These are phyloP conservation scores for Cornus florida DNA, from an alignment of 148 eudicot genomes.

Conservation along the genomic window DNA sequence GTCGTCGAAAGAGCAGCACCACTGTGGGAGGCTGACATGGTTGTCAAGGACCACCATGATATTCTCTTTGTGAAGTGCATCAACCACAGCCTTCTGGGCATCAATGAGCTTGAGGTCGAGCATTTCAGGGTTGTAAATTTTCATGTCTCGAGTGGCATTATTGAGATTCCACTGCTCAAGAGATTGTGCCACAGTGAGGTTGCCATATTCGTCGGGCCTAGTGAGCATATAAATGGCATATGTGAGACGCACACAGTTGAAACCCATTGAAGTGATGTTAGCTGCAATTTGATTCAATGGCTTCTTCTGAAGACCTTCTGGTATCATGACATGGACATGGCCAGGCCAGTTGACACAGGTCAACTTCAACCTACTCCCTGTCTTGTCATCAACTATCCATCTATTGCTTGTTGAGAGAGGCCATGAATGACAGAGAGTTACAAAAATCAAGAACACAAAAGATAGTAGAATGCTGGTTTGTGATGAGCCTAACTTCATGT, in stretches of 20 bases:
- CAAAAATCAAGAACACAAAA: neutral
- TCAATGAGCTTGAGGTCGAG: conserved; percentile 22
- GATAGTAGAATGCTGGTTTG: neutral
- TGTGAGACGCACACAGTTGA: conserved; percentile 55
- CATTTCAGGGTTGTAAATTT: conserved; percentile 26
- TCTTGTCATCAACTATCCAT: conserved; percentile 30
- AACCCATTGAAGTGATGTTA: conserved; percentile 21
- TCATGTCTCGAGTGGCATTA: conserved; percentile 24
- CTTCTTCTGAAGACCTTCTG: conserved; percentile 47
- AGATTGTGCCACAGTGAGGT: conserved; percentile 25
- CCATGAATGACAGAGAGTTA: conserved; percentile 2
- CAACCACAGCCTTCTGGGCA: conserved; percentile 38
- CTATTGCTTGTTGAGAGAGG: conserved; percentile 45
- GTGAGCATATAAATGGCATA: conserved; percentile 51
- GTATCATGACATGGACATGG: conserved; percentile 40
- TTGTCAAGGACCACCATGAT: conserved; percentile 50
- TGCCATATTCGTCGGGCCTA: neutral
- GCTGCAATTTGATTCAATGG: conserved; percentile 28
- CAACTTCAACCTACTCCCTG: conserved; percentile 36
- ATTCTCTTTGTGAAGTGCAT: conserved; percentile 23
- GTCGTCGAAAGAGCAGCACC: conserved; percentile 44
- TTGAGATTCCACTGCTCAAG: conserved; percentile 15
- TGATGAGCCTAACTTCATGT: neutral
- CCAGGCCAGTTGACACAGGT: conserved; percentile 43
- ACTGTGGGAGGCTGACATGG: conserved; percentile 44